Percentiles rank a stretch among this genome's conserved stretches.
These are phyloP conservation scores for Trichoderma sp. DNA, from an alignment of 2,329 filamentous ascomycete genomes.

Conservation along the genomic window DNA sequence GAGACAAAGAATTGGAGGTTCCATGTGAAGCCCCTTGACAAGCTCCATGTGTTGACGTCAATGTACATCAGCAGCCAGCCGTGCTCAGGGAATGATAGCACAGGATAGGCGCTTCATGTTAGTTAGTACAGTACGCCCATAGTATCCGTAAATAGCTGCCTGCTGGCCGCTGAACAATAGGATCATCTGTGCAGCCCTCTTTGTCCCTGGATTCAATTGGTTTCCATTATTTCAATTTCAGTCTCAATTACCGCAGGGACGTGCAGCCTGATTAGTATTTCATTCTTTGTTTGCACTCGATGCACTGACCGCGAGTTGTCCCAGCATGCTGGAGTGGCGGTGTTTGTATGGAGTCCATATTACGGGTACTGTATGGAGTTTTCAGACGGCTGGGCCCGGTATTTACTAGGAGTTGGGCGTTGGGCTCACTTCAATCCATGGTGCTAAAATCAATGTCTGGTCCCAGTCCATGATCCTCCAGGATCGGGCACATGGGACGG, in stretches of 20 bases:
- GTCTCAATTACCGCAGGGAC: not conserved
- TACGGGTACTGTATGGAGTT: not conserved
- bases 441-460: not conserved
- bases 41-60: not conserved
- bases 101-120: not conserved
- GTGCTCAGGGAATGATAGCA: not conserved
- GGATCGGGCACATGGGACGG: not conserved
- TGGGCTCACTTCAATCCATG: not conserved
- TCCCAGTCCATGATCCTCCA: not conserved
- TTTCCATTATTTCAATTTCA: not conserved
- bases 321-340: not conserved
- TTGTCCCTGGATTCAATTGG: not conserved
- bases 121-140: not conserved
- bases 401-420: not conserved
- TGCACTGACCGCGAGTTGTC: not conserved
- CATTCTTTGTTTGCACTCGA: not conserved
- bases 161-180: not conserved
- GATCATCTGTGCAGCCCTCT: not conserved
- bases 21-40: not conserved
- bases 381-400: not conserved
- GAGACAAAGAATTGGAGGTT: not conserved
- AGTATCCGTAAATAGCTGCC: not conserved
- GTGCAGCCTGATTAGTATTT: not conserved
- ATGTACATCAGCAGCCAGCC: not conserved
- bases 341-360: not conserved